Evolutionary conservation across 805 yeast genomes (phyloP), one percentile per base, ranked within the genome.

Genomic region (Monosporozyma yasuniensis): DNA sequence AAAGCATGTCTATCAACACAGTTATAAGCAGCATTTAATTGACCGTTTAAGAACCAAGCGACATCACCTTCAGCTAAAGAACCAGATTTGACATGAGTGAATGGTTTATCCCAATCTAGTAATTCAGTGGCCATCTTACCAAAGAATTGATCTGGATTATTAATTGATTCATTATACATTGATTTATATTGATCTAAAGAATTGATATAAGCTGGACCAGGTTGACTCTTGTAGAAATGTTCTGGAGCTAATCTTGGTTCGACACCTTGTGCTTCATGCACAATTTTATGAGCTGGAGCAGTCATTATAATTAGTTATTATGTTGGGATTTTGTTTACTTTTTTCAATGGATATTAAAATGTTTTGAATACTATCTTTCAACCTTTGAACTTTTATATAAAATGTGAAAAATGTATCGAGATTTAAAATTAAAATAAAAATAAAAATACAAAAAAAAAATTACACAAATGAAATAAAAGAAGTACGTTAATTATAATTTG

Each of bases 1-100:
- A 86, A 73, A 3, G 99, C 99, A 74, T 93, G 96, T 69, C 98
- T 81, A 69, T 91, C 99, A 55, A 91, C 96, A 68, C 93, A 84
- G 71, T 91, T 91, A 73, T 87, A 91, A 55, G 84, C 75, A 39
- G 99, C 99, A 65, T 93, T 93, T 65, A 91, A 76, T 72, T 85
- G 81, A 64, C 99, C 99, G 55, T 87, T 90, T 46, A 88, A 70
- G 63, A 93, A 93, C 98, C 98, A 93, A 35, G 97, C 88, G 47
- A 81, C 72, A 63, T 87, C 95, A 54, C 91, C 96, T 57, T 82
- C 70, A 56, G 74, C 77, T 55, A 84, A 77, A 48, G 84, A 74
- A 35, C 93, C 95, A 47, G 70, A 69, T 50, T 71, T 56, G 19
- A 65, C 71, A 45, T 66, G 56, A 38, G 64, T 61, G 52, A 85